Evolutionary conservation across 345 rosid genomes (phyloP).

Genomic region (Citrus reticulata): DNA sequence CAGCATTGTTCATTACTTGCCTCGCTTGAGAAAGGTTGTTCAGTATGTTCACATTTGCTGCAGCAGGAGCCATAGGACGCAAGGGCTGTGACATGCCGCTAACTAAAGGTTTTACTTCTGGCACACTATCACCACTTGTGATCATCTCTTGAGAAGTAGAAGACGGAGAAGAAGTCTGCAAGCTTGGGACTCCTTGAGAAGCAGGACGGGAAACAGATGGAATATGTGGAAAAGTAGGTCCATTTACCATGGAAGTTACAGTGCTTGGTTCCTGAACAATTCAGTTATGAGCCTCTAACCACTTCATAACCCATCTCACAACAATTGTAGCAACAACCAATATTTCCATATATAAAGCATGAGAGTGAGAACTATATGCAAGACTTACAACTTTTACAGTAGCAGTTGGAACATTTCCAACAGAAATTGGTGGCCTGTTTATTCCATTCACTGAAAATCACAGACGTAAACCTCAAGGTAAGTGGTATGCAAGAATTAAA

Average conservation of each 20-base stretch:
- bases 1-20: constrained; percentile 82
- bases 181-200: constrained; percentile 62
- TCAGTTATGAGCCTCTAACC: constrained; percentile 11
- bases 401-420: constrained; percentile 66
- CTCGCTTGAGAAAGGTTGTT: constrained; percentile 92
- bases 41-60: constrained; percentile 84
- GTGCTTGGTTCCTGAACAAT: constrained; percentile 79
- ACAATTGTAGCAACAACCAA: constrained; percentile 5
- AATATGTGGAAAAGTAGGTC: constrained; percentile 64
- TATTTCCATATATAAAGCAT: constrained; percentile 1
- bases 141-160: constrained; percentile 75
- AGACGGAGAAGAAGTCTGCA: constrained; percentile 84
- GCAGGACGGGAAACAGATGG: constrained; percentile 72
- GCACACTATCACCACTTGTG: constrained; percentile 48
- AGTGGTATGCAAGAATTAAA: constrained; percentile 4
- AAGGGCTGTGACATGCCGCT: constrained; percentile 60
- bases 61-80: constrained; percentile 69
- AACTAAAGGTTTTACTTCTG: constrained; percentile 79
- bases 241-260: constrained; percentile 61
- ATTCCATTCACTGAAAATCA: constrained; percentile 61
- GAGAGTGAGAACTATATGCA: constrained; percentile 7
- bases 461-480: constrained; percentile 8
- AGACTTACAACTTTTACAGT: constrained; percentile 89
- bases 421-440: constrained; percentile 68
- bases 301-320: constrained; percentile 11